Conservation (phyloP, 2,329 filamentous ascomycete species). For the Paecilomyces fulvus region DNA sequence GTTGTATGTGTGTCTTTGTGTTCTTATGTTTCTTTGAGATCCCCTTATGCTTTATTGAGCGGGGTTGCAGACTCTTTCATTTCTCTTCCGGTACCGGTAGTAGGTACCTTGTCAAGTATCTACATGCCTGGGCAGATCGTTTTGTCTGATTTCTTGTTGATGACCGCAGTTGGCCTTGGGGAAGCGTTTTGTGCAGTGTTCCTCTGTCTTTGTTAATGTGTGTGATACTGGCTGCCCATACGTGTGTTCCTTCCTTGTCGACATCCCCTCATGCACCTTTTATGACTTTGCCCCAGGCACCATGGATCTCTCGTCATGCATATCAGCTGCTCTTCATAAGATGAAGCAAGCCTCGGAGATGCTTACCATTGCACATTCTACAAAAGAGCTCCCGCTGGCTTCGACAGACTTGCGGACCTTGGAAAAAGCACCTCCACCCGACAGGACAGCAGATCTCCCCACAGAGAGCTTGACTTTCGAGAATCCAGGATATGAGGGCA, state of each 20-base stretch:
- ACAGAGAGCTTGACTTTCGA: not conserved
- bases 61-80: not conserved
- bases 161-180: not conserved
- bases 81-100: not conserved
- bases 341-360: not conserved
- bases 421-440: not conserved
- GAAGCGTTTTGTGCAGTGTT: not conserved
- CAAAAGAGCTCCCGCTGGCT: not conserved
- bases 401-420: not conserved
- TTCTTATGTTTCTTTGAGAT: not conserved
- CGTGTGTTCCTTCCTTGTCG: not conserved
- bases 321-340: not conserved
- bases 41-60: not conserved
- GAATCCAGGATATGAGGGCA: not conserved
- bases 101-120: not conserved
- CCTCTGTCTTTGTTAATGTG: not conserved
- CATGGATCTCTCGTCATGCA: not conserved
- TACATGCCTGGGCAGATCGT: not conserved
- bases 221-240: not conserved
- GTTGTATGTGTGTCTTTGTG: not conserved
- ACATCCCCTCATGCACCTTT: not conserved
- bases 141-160: not conserved
- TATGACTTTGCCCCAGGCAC: not conserved
- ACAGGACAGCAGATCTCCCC: not conserved
- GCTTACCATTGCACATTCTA: not conserved